phyloP scores from a whole-genome alignment of 345 rosid species.

The Diplotaxis tenuifolia region DNA sequence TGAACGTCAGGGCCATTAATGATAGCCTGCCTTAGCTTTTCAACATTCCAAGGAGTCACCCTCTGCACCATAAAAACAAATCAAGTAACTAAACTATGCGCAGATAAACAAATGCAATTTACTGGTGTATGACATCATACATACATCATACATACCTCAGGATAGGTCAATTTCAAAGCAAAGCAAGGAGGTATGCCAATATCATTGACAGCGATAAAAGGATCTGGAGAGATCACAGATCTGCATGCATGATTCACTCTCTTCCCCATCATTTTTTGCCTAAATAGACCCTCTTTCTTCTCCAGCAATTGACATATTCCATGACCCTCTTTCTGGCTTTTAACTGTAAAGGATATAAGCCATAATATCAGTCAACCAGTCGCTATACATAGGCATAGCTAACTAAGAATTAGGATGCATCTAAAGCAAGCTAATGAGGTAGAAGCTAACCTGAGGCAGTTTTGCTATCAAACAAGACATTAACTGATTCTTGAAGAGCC shows the following conservation, averaged over 20 bases:
- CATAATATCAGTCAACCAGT: slow-evolving; percentile 14
- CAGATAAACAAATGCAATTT: slow-evolving; percentile 7
- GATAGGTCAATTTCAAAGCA: slow-evolving; percentile 82
- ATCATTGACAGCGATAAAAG: slow-evolving; percentile 91
- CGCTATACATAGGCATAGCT: slow-evolving; percentile 18
- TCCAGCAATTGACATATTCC: slow-evolving; percentile 95
- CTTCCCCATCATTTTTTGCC: slow-evolving; percentile 99
- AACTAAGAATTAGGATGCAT: slow-evolving; percentile 12
- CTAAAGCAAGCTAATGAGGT: slow-evolving; percentile 11
- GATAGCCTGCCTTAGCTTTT: slow-evolving; percentile 69
- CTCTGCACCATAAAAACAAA: slow-evolving; percentile 47
- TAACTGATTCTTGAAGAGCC: slow-evolving; percentile 84
- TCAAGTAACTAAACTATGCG: neutral
- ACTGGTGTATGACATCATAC: neutral
- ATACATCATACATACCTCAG: slow-evolving; percentile 63
- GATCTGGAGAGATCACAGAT: slow-evolving; percentile 99
- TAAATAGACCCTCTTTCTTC: slow-evolving; percentile 93
- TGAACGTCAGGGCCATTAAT: slow-evolving; percentile 80
- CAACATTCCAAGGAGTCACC: slow-evolving; percentile 85
- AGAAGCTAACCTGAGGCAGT: slow-evolving; percentile 59
- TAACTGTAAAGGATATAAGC: slow-evolving; percentile 42
- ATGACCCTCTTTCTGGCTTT: slow-evolving; percentile 55
- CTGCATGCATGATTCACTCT: slow-evolving; percentile 96
- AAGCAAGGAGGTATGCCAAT: slow-evolving; percentile 96
- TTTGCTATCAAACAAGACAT: slow-evolving; percentile 75